Evolutionary conservation across 805 yeast species (phyloP), one percentile per base, ranked within the genome.

Genomic region (Saccharomycopsis sp.): DNA sequence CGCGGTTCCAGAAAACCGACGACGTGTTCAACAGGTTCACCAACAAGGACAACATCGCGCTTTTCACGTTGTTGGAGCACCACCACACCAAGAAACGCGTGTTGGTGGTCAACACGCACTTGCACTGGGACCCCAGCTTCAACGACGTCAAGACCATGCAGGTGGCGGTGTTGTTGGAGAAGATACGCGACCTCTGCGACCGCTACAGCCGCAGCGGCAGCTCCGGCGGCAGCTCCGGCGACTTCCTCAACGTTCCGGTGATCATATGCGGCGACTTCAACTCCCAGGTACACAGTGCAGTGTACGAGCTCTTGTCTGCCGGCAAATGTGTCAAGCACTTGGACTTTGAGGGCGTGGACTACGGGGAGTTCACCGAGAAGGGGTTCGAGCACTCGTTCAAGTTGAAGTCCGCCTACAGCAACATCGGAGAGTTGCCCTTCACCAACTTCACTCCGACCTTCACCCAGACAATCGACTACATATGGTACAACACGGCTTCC

Each of bases 121-220:
- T 94, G 70, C 97, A 92, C 71, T 94, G 99, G 98, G 97, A 94
- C 75, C 99, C 99, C 2, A 89, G 88, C 53, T 89, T 85, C 68
- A 89, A 89, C 69, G 99, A 94, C 73, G 99, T 94, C 57, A 94
- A 94, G 71, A 83, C 97, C 1, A 86, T 94, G 73, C 99, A 94
- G 75, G 94, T 89, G 57, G 97, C 97, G 50, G 86, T 94, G 29
- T 75, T 94, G 62, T 73, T 94, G 65, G 97, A 92, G 66, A 97
- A 94, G 71, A 72, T 95, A 67, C 94, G 89, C 68, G 73, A 74
- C 4, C 71, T 89, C 52, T 73, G 84, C 50, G 82, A 81, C 66
- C 79, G 76, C 67, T 77, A 74, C 58, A 65, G 70, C 24, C 57
- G 57, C 16, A 29, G 50, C 16, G 61, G 59, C 53, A 29, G 37